A percentile compares a stretch with the other conserved stretches of the same genome.
phyloP scores from a whole-genome alignment of 768 basidiomycete species.

The Terana coerulea region DNA sequence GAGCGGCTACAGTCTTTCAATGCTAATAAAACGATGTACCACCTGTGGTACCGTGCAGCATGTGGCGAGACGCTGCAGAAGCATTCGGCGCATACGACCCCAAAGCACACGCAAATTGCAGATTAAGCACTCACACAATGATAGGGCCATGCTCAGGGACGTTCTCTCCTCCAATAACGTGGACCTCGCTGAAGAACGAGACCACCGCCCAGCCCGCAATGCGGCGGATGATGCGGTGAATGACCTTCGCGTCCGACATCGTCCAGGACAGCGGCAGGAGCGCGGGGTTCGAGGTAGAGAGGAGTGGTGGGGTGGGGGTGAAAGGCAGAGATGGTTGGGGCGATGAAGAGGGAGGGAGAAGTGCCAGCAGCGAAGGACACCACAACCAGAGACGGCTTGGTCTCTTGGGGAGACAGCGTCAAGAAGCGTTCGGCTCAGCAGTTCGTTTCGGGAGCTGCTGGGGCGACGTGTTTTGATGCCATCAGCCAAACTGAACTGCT shows the following conservation, averaged over 20 bases:
- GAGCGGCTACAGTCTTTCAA: too few relatives aligned
- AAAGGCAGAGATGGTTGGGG: neutral
- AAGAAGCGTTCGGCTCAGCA: too few relatives aligned
- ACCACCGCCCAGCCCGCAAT: slow-evolving; percentile 72
- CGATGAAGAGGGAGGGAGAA: too few relatives aligned
- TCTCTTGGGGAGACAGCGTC: too few relatives aligned
- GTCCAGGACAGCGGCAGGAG: too few relatives aligned
- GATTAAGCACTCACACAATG: slow-evolving; percentile 66
- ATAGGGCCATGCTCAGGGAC: slow-evolving; percentile 88
- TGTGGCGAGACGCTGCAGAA: too few relatives aligned
- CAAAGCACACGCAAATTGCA: neutral
- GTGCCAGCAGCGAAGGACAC: too few relatives aligned
- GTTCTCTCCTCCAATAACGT: slow-evolving; percentile 83
- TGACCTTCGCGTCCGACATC: slow-evolving; percentile 35
- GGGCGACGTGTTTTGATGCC: too few relatives aligned
- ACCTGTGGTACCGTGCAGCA: too few relatives aligned
- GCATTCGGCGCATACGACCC: neutral
- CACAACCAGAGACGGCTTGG: too few relatives aligned
- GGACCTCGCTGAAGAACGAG: slow-evolving; percentile 88
- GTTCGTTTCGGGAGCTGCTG: too few relatives aligned
- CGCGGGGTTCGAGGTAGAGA: neutral
- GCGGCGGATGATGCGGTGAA: slow-evolving; percentile 69
- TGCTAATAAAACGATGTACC: too few relatives aligned
- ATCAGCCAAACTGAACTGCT: neutral
- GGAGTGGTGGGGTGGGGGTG: neutral